Percentiles rank a stretch among this genome's conserved stretches.
Evolutionary conservation across 768 basidiomycete species (phyloP).

Genomic region (Suillus placidus): DNA sequence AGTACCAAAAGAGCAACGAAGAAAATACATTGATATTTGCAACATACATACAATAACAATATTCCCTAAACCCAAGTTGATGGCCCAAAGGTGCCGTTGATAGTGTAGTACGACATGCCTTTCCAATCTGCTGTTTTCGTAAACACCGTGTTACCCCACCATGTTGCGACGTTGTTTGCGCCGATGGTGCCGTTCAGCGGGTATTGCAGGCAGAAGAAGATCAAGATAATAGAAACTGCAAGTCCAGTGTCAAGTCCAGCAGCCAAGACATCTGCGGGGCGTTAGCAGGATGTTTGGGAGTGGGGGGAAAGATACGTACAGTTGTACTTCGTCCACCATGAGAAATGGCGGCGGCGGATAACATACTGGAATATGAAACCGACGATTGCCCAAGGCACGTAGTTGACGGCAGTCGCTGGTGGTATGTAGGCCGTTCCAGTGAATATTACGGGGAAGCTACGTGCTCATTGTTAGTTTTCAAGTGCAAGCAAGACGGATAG

Average conservation of each 20-base stretch:
- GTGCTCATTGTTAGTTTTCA: neutral
- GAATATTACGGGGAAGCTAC: conserved; percentile 42
- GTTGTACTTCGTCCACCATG: conserved; percentile 44
- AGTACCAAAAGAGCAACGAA: neutral
- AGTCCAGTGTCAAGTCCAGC: conserved; percentile 35
- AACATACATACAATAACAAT: neutral
- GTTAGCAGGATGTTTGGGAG: neutral
- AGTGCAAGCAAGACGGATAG: neutral
- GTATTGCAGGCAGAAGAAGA: conserved; percentile 39
- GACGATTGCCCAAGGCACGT: conserved; percentile 44
- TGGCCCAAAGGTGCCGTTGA: conserved; percentile 43
- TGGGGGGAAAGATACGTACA: neutral
- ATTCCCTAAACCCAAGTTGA: neutral
- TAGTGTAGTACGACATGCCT: conserved; percentile 28
- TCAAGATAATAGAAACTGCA: conserved; percentile 15
- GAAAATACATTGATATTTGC: neutral
- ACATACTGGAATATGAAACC: conserved; percentile 50
- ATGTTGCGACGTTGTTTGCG: conserved; percentile 45
- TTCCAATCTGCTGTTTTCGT: conserved; percentile 41
- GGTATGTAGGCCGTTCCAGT: conserved; percentile 43
- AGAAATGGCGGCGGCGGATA: conserved; percentile 31
- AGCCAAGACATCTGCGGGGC: conserved; percentile 27
- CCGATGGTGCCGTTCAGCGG: conserved; percentile 43
- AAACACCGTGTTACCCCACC: conserved; percentile 68
- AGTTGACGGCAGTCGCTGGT: conserved; percentile 51